Evolutionary conservation across 2,329 filamentous ascomycete species (phyloP).

Genomic region (Alternaria atra): DNA sequence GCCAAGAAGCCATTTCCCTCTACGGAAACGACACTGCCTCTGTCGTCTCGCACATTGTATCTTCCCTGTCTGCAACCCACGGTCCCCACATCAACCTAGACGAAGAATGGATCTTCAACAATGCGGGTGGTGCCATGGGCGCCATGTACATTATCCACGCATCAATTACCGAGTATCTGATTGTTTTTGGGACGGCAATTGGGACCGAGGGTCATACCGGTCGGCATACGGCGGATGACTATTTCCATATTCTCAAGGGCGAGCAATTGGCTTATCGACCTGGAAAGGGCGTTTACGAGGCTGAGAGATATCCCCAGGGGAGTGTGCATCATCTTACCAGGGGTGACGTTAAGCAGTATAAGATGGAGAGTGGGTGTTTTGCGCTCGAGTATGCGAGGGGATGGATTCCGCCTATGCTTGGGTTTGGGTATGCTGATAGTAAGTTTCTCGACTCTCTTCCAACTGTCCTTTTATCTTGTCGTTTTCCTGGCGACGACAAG

Average conservation of each 20-base stretch:
- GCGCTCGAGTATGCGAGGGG: conserved; percentile 85
- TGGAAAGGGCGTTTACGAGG: conserved; percentile 68
- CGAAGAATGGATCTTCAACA: conserved; percentile 92
- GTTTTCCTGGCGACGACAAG: too few species aligned
- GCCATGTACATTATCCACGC: conserved; percentile 91
- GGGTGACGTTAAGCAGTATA: conserved; percentile 82
- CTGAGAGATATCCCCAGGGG: conserved; percentile 75
- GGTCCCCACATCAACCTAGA: conserved; percentile 68
- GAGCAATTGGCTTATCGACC: conserved; percentile 76
- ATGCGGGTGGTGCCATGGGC: conserved; percentile 90
- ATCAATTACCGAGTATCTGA: conserved; percentile 74
- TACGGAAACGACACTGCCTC: conserved; percentile 79
- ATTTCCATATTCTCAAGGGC: conserved; percentile 88
- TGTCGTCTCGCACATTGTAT: conserved; percentile 74
- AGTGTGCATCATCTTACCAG: conserved; percentile 75
- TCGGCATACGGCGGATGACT: conserved; percentile 91
- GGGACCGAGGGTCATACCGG: conserved; percentile 90
- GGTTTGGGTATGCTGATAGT: conserved; percentile 85
- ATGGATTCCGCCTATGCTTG: conserved; percentile 93
- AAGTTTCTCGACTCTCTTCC: conserved; percentile 20
- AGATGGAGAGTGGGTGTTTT: conserved; percentile 79
- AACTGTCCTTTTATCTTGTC: not conserved
- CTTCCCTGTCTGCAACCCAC: conserved; percentile 64
- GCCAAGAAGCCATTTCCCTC: conserved; percentile 69
- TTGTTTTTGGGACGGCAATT: conserved; percentile 65